A percentile compares a stretch with the other conserved stretches of the same genome.
Evolutionary conservation across 1,284 basidiomycete species (phyloP).

Genomic region (Ceratobasidium sp.): DNA sequence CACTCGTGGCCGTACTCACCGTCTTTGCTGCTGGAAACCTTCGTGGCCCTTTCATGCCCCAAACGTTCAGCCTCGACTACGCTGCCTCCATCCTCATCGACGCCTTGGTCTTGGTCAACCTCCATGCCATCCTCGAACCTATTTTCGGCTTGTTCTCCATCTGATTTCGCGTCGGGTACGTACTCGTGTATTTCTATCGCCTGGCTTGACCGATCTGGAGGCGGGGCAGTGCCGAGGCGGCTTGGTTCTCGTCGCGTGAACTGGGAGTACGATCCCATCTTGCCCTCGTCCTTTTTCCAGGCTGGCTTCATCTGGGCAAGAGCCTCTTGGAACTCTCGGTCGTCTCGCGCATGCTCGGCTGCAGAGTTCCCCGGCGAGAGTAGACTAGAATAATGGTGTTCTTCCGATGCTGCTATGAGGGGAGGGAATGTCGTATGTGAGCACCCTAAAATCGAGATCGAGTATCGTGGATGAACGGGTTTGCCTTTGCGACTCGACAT

Average conservation of each 20-base stretch:
- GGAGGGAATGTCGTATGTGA: neutral
- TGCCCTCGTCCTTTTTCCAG: neutral
- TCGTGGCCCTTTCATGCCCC: too few relatives aligned
- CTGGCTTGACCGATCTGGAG: neutral
- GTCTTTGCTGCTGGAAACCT: too few relatives aligned
- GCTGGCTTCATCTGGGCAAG: neutral
- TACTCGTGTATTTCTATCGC: neutral
- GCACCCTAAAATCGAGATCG: slow-evolving; percentile 1
- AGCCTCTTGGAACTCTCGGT: neutral
- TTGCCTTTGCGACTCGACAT: neutral
- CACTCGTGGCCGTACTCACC: too few relatives aligned
- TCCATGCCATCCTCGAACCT: too few relatives aligned
- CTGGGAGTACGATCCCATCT: neutral
- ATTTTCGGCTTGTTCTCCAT: neutral
- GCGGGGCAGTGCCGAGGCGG: neutral
- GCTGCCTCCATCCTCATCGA: too few relatives aligned
- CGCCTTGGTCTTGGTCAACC: too few relatives aligned
- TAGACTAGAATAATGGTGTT: neutral
- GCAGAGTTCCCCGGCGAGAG: neutral
- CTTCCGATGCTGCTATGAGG: neutral
- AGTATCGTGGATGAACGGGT: slow-evolving; percentile 2
- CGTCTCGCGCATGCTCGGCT: neutral
- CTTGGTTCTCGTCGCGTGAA: neutral
- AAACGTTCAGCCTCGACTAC: too few relatives aligned
- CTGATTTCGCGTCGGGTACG: neutral